Percentiles rank a stretch among this genome's conserved stretches.
Evolutionary conservation across 345 rosid genomes (phyloP).

Genomic region (Rhizophora mangle): DNA sequence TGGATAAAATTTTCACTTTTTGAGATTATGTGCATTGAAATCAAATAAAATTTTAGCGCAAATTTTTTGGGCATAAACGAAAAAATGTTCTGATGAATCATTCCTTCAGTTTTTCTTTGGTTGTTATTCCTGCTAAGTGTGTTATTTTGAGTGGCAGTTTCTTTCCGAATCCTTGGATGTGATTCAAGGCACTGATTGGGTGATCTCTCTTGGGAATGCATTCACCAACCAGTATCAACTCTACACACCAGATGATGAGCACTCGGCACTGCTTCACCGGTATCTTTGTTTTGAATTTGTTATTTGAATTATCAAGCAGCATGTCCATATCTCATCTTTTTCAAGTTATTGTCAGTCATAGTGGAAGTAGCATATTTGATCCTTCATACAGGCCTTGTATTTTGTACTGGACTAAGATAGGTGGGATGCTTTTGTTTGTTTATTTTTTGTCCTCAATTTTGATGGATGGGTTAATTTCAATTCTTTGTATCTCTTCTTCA

Average conservation of each 20-base stretch:
- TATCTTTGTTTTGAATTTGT: slow-evolving; percentile 27
- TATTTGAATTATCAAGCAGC: slow-evolving; percentile 6
- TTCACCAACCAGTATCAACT: slow-evolving; percentile 76
- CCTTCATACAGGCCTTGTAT: not conserved
- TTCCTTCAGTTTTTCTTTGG: too few species aligned
- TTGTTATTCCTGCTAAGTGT: not conserved
- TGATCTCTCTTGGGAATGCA: slow-evolving; percentile 83
- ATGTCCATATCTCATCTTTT: not conserved
- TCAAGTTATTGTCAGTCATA: not conserved
- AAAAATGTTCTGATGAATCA: too few species aligned
- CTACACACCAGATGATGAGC: slow-evolving; percentile 75
- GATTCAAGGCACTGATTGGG: slow-evolving; percentile 79
- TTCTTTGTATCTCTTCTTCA: not conserved
- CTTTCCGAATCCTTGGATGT: slow-evolving; percentile 96
- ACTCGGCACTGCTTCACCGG: slow-evolving; percentile 90
- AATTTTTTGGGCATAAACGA: too few species aligned
- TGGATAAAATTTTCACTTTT: too few species aligned
- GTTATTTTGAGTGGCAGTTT: slow-evolving; percentile 52
- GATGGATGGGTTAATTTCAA: not conserved
- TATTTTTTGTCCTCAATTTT: not conserved
- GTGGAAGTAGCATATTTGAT: not conserved
- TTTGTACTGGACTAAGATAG: not conserved
- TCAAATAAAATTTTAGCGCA: too few species aligned
- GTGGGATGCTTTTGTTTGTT: not conserved
- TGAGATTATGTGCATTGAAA: too few species aligned